These are phyloP conservation scores for Royoungia palumana DNA, from an alignment of 768 basidiomycete genomes.

Conservation along the genomic window DNA sequence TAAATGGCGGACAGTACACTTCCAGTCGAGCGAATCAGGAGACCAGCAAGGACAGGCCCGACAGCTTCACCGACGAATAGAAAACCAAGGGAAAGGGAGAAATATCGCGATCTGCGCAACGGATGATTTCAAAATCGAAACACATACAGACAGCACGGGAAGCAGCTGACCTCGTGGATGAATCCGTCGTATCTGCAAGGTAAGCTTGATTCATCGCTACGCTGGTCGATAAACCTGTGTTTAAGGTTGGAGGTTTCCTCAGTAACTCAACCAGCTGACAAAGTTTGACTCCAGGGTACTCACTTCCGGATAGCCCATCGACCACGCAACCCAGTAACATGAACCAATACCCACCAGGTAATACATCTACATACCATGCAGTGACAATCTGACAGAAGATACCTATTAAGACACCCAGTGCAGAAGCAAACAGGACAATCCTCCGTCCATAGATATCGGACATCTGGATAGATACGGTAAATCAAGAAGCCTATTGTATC, in stretches of 20 bases:
- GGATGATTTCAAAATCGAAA: constrained; percentile 4
- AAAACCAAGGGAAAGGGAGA: constrained; percentile 65
- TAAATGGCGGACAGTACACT: constrained; percentile 69
- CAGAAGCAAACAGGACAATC: constrained; percentile 55
- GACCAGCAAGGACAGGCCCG: constrained; percentile 70
- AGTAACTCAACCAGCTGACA: background rate
- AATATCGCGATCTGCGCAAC: constrained; percentile 51
- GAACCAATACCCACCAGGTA: constrained; percentile 85
- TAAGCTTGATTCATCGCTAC: constrained; percentile 61
- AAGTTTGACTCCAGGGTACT: constrained; percentile 15
- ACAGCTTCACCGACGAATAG: constrained; percentile 69
- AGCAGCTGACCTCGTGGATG: constrained; percentile 46
- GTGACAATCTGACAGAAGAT: constrained; percentile 70
- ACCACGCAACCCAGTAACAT: constrained; percentile 60
- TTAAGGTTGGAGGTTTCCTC: constrained; percentile 1
- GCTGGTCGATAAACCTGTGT: constrained; percentile 48
- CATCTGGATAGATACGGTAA: constrained; percentile 38
- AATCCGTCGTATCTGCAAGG: constrained; percentile 63
- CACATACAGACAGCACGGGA: background rate
- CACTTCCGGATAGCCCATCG: constrained; percentile 76
- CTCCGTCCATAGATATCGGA: constrained; percentile 79
- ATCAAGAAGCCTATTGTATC: background rate
- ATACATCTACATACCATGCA: constrained; percentile 47
- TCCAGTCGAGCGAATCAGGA: constrained; percentile 58
- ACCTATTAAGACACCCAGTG: constrained; percentile 56